phyloP scores from a whole-genome alignment of 352 stramenopile genomes.

The Pythium grandisporangium region DNA sequence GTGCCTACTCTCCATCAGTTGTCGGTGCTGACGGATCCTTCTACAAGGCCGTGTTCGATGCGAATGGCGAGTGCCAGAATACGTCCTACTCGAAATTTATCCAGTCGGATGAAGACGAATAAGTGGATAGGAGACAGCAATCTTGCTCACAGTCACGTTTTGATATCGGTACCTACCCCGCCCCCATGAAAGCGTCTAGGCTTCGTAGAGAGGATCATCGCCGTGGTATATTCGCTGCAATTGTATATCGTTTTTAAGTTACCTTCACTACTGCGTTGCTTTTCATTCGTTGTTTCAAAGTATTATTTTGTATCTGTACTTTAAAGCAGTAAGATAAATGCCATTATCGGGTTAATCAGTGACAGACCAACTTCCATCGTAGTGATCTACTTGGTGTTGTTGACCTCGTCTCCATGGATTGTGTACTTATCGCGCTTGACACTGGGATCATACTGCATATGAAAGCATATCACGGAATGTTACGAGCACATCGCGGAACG shows the following conservation, averaged over 20 bases:
- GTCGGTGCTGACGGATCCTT: conserved; percentile 82
- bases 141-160: no score
- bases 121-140: conserved; percentile 13
- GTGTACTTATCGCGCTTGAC: conserved; percentile 78
- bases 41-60: conserved; percentile 85
- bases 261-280: no score
- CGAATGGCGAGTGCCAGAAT: conserved; percentile 83
- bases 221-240: conserved; percentile 8
- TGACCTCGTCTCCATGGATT: conserved; percentile 63
- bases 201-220: no score
- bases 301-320: no score
- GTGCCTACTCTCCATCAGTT: no score
- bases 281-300: no score
- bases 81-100: conserved; percentile 89
- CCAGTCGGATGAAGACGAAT: conserved; percentile 84
- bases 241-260: conserved; percentile 1
- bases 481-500: not conserved
- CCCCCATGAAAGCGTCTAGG: no score
- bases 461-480: not conserved
- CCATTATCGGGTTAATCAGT: no score
- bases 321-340: no score
- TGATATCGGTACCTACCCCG: no score
- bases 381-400: no score
- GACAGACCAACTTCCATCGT: no score
- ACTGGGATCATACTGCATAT: conserved; percentile 57